These are phyloP conservation scores for Coleophoma crateriformis DNA, from an alignment of 2,329 filamentous ascomycete species.

Conservation along the genomic window DNA sequence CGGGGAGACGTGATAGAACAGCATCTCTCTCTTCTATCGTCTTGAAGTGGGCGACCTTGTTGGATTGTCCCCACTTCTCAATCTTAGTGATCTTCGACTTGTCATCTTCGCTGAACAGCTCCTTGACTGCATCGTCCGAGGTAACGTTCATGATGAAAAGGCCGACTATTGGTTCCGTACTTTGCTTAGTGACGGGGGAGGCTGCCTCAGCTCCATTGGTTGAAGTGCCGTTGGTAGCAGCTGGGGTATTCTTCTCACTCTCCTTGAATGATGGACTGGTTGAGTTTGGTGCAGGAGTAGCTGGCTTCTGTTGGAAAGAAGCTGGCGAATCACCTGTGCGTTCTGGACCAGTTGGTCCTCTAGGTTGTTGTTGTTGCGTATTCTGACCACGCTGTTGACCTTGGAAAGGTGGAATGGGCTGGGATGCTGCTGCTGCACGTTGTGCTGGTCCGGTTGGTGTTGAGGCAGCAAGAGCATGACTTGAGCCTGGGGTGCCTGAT, in stretches of 20 bases:
- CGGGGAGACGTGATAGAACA: slow-evolving; percentile 68
- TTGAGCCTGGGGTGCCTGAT: slow-evolving; percentile 26
- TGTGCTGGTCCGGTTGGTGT: slow-evolving; percentile 24
- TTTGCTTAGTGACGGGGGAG: slow-evolving; percentile 55
- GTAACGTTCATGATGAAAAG: slow-evolving; percentile 87
- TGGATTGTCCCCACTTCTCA: slow-evolving; percentile 72
- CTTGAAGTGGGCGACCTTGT: slow-evolving; percentile 84
- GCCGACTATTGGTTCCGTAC: slow-evolving; percentile 67
- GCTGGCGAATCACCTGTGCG: slow-evolving; percentile 24
- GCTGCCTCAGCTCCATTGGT: slow-evolving; percentile 43
- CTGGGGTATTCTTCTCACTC: slow-evolving; percentile 43
- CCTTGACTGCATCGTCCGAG: slow-evolving; percentile 75
- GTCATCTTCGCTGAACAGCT: slow-evolving; percentile 80
- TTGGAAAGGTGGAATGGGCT: slow-evolving; percentile 18
- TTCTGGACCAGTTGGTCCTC: slow-evolving; percentile 23
- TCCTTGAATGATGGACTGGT: slow-evolving; percentile 43
- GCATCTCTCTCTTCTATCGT: slow-evolving; percentile 73
- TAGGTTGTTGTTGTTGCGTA: slow-evolving; percentile 21
- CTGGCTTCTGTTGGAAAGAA: slow-evolving; percentile 34
- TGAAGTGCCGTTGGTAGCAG: slow-evolving; percentile 43
- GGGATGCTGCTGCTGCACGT: slow-evolving; percentile 16
- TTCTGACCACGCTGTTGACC: slow-evolving; percentile 19
- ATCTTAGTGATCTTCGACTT: slow-evolving; percentile 73
- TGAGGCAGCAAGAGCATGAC: slow-evolving; percentile 25
- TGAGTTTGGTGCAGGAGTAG: slow-evolving; percentile 35